Percentiles rank a stretch among this genome's conserved stretches.
Evolutionary conservation across 192 early-diverging fungal genomes (phyloP).

Genomic region (Geranomyces michiganensis): DNA sequence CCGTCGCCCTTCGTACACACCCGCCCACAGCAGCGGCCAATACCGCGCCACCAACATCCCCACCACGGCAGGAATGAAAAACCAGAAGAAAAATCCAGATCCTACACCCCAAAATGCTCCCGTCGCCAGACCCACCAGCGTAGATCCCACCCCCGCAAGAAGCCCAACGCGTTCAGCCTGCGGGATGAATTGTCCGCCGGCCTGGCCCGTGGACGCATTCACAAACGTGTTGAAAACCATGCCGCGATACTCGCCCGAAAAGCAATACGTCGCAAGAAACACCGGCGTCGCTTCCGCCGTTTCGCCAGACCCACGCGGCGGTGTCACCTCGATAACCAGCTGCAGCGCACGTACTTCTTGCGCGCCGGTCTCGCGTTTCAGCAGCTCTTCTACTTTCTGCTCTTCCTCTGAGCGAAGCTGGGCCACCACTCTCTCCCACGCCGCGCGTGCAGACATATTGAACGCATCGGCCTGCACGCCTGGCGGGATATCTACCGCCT

Average conservation of each 20-base stretch:
- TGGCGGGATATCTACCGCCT: not conserved
- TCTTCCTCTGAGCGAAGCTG: conserved; percentile 7
- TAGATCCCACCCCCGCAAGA: not conserved
- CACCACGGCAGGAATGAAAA: conserved; percentile 16
- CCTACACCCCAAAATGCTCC: conserved; percentile 12
- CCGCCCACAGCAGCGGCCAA: conserved; percentile 14
- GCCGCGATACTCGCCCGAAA: conserved; percentile 21
- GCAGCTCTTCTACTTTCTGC: conserved; percentile 1
- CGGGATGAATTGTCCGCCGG: conserved; percentile 20
- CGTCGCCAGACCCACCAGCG: not conserved
- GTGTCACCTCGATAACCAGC: conserved; percentile 8
- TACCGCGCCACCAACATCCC: conserved; percentile 19
- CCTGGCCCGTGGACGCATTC: conserved; percentile 26
- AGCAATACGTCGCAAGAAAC: conserved; percentile 17
- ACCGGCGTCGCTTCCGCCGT: conserved; percentile 16
- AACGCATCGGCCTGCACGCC: conserved; percentile 20
- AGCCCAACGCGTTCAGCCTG: conserved; percentile 14
- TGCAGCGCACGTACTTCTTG: conserved; percentile 20
- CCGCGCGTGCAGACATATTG: conserved; percentile 14
- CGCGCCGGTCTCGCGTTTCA: conserved; percentile 13
- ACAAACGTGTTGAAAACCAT: conserved; percentile 23
- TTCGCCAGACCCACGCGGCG: not conserved
- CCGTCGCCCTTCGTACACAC: conserved; percentile 8
- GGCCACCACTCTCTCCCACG: conserved; percentile 4
- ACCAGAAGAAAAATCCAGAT: conserved; percentile 10